These are phyloP conservation scores for Thoreauomyces humboldtii DNA, from an alignment of 192 early-diverging fungal species.

Conservation along the genomic window DNA sequence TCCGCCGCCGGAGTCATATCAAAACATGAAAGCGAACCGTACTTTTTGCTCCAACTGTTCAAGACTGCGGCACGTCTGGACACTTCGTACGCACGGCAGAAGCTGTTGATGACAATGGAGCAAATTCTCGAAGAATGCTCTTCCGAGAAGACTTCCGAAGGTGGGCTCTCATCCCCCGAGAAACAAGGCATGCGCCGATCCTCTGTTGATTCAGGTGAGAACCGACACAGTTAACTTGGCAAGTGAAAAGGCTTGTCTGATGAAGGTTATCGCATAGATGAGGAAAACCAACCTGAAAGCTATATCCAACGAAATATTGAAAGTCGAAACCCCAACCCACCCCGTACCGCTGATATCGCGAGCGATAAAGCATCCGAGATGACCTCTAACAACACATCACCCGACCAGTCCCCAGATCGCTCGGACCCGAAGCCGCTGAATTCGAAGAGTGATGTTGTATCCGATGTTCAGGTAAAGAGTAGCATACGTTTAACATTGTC, in stretches of 20 bases:
- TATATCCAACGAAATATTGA: too few species aligned
- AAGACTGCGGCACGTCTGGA: conserved; percentile 30
- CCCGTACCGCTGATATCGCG: too few species aligned
- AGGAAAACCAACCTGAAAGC: too few species aligned
- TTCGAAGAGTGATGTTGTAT: background rate
- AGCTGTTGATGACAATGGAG: conserved; percentile 33
- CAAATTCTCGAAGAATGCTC: conserved; percentile 15
- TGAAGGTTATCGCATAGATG: too few species aligned
- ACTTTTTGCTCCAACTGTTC: conserved; percentile 41
- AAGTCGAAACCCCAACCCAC: too few species aligned
- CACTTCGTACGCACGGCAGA: conserved; percentile 28
- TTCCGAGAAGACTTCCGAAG: background rate
- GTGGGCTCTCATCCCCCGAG: too few species aligned
- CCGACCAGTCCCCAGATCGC: background rate
- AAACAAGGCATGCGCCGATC: too few species aligned
- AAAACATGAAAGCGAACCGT: conserved; percentile 33
- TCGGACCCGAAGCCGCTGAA: too few species aligned
- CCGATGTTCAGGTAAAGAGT: background rate
- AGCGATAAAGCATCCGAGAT: too few species aligned
- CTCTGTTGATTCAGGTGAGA: background rate
- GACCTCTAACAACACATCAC: background rate
- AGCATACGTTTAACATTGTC: background rate
- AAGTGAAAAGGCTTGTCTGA: too few species aligned
- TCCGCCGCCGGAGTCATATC: conserved; percentile 38
- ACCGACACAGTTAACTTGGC: background rate